phyloP scores from a whole-genome alignment of 2,329 filamentous ascomycete species.

The Sclerotinia minor region DNA sequence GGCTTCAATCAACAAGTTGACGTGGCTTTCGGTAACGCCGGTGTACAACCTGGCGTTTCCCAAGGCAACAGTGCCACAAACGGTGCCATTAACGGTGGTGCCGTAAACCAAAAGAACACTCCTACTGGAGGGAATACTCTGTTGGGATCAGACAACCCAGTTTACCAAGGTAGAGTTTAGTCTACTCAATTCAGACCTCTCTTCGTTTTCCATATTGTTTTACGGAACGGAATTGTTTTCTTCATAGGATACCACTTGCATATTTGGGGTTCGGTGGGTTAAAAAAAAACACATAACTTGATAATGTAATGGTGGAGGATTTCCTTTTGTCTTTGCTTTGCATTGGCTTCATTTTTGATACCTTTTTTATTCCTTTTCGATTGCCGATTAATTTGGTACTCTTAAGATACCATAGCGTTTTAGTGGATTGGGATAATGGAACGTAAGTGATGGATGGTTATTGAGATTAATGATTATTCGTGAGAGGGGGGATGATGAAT shows the following conservation, averaged over 20 bases:
- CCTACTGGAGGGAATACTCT: slow-evolving; percentile 21
- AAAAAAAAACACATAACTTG: slow-evolving; percentile 17
- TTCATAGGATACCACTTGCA: slow-evolving; percentile 27
- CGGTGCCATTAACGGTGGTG: slow-evolving; percentile 11
- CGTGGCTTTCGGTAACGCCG: slow-evolving; percentile 14
- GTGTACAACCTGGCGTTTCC: neutral
- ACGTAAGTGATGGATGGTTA: neutral
- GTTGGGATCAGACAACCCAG: slow-evolving; percentile 29
- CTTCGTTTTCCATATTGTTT: slow-evolving; percentile 19
- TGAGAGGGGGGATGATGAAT: slow-evolving; percentile 10
- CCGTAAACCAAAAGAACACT: slow-evolving; percentile 12
- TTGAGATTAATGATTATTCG: neutral
- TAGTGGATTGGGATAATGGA: neutral
- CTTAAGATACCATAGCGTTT: slow-evolving; percentile 15
- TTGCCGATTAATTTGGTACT: slow-evolving; percentile 11
- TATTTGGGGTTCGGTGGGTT: slow-evolving; percentile 11
- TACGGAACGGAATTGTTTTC: slow-evolving; percentile 19
- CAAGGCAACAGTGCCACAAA: neutral
- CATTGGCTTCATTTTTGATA: slow-evolving; percentile 9
- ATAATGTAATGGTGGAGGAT: slow-evolving; percentile 10
- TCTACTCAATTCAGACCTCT: neutral
- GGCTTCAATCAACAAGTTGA: slow-evolving; percentile 18
- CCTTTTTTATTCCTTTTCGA: slow-evolving; percentile 9
- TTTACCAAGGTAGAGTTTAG: slow-evolving; percentile 21
- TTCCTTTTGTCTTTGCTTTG: slow-evolving; percentile 20